Conservation (phyloP, 2,329 filamentous ascomycete genomes). For the Monilinia fructigena region DNA sequence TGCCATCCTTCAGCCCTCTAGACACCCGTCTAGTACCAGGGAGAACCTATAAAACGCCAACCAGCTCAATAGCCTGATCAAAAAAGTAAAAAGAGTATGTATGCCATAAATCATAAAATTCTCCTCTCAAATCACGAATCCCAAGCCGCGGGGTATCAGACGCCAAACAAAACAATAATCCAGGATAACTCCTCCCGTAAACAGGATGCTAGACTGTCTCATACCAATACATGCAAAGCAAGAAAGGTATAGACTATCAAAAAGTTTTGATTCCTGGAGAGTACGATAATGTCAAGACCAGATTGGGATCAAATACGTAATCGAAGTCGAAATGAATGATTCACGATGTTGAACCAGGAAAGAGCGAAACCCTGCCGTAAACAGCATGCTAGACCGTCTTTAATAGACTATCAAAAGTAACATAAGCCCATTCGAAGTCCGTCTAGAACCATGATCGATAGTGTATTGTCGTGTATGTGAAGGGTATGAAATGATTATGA, state of each 20-base stretch:
- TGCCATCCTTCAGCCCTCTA: slow-evolving; percentile 14
- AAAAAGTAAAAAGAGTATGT: neutral
- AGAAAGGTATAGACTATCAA: slow-evolving; percentile 39
- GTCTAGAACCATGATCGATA: slow-evolving; percentile 32
- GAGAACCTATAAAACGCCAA: slow-evolving; percentile 17
- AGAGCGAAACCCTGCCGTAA: slow-evolving; percentile 41
- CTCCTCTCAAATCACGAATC: slow-evolving; percentile 4
- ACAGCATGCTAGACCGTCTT: slow-evolving; percentile 42
- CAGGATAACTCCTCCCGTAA: slow-evolving; percentile 40
- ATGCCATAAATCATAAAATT: slow-evolving; percentile 14
- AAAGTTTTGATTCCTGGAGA: slow-evolving; percentile 34
- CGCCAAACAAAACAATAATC: slow-evolving; percentile 23
- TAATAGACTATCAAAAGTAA: slow-evolving; percentile 41
- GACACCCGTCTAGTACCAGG: slow-evolving; percentile 19
- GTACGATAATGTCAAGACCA: slow-evolving; percentile 28
- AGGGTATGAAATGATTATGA: slow-evolving; percentile 51
- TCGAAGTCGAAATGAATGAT: slow-evolving; percentile 28
- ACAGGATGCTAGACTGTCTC: slow-evolving; percentile 42
- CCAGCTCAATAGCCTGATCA: slow-evolving; percentile 5
- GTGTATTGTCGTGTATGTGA: slow-evolving; percentile 42
- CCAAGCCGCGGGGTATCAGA: slow-evolving; percentile 11
- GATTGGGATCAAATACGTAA: slow-evolving; percentile 27
- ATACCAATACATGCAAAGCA: slow-evolving; percentile 12
- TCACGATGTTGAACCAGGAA: slow-evolving; percentile 25
- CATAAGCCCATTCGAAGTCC: slow-evolving; percentile 32